phyloP scores from a whole-genome alignment of 2,329 filamentous ascomycete species.

The Tolypocladium paradoxum region DNA sequence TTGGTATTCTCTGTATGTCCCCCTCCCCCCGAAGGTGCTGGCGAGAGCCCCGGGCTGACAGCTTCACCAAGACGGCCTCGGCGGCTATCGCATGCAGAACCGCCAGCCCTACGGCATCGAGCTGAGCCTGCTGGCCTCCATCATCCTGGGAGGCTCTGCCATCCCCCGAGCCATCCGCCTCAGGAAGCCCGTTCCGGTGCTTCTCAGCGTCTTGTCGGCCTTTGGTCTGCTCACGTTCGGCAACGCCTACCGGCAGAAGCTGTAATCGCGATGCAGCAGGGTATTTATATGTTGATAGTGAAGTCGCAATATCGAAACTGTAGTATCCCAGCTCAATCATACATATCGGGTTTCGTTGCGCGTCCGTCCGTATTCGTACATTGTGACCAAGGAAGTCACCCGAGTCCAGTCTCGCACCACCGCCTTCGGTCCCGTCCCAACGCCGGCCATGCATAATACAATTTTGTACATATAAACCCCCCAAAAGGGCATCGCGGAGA shows the following conservation, averaged over 20 bases:
- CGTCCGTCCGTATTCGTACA: neutral
- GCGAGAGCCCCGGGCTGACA: neutral
- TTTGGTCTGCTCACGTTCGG: slow-evolving; percentile 77
- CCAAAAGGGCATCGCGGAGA: slow-evolving; percentile 1
- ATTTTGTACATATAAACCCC: slow-evolving; percentile 1
- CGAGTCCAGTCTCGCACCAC: neutral
- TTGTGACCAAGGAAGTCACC: neutral
- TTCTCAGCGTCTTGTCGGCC: slow-evolving; percentile 66
- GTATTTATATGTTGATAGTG: neutral
- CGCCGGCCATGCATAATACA: slow-evolving; percentile 9
- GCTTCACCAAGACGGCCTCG: slow-evolving; percentile 54
- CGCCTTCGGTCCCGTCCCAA: slow-evolving; percentile 1
- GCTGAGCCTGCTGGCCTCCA: slow-evolving; percentile 74
- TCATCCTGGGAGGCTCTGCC: slow-evolving; percentile 73
- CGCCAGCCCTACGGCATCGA: slow-evolving; percentile 74
- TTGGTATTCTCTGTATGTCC: slow-evolving; percentile 55
- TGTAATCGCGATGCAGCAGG: slow-evolving; percentile 14
- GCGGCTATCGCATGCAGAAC: slow-evolving; percentile 69
- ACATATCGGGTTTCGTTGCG: neutral
- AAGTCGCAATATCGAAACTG: neutral
- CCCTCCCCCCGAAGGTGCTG: neutral
- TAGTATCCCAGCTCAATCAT: neutral
- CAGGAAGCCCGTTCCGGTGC: slow-evolving; percentile 73
- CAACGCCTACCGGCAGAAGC: slow-evolving; percentile 43
- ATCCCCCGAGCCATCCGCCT: slow-evolving; percentile 79